Conservation (phyloP, 108 stramenopile species). For the Conticribra guillardii region DNA sequence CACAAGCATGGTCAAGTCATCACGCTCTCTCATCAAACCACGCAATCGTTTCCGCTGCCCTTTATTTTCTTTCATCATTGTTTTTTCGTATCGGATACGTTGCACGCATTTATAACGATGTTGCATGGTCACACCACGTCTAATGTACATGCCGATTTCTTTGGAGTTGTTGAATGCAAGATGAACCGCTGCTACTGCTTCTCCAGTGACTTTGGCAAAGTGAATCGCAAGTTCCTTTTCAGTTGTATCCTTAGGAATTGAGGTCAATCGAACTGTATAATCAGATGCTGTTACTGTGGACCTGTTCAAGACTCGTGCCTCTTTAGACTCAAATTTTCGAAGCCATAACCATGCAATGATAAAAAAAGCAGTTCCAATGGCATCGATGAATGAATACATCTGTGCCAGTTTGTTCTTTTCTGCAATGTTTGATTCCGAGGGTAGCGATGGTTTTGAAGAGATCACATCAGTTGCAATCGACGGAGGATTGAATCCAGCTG, state of each 20-base stretch:
- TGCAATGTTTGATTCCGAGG: neutral
- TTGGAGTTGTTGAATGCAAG: constrained; percentile 64
- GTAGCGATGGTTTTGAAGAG: neutral
- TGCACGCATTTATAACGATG: constrained; percentile 52
- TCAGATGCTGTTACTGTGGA: constrained; percentile 58
- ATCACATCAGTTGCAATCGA: neutral
- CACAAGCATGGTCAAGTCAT: constrained; percentile 39
- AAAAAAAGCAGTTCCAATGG: constrained; percentile 49
- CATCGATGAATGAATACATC: constrained; percentile 53
- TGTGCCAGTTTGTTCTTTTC: constrained; percentile 51
- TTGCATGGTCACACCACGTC: constrained; percentile 57
- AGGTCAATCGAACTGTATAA: constrained; percentile 56
- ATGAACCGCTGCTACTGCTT: constrained; percentile 58
- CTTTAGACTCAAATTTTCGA: constrained; percentile 57
- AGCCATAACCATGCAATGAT: constrained; percentile 67
- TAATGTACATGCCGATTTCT: constrained; percentile 60
- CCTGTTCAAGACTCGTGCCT: constrained; percentile 48
- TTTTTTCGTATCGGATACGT: constrained; percentile 54
- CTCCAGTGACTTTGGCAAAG: constrained; percentile 54
- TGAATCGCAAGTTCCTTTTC: constrained; percentile 56
- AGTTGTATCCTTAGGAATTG: constrained; percentile 55
- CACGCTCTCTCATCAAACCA: constrained; percentile 41
- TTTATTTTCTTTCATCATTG: constrained; percentile 24
- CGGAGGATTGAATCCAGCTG: neutral
- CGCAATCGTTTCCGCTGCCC: constrained; percentile 32